Evolutionary conservation across 1,139 yeast species (phyloP).

Genomic region (Candida neerlandica): DNA sequence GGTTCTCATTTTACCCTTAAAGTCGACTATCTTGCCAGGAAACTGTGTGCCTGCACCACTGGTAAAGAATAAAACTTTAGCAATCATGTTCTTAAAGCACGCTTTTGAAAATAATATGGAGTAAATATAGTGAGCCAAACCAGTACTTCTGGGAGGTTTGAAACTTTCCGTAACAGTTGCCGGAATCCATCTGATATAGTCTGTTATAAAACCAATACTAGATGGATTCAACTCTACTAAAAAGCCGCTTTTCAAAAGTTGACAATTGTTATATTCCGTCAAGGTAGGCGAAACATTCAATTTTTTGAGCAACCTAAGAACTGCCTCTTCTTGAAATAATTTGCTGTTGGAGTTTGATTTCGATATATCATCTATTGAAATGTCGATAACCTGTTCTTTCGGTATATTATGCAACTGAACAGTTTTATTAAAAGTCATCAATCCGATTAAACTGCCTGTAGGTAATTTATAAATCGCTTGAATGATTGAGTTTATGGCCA

Average conservation of each 20-base stretch:
- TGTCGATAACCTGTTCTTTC: background rate
- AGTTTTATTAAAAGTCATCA: conserved; percentile 32
- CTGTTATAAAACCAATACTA: background rate
- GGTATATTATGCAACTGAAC: conserved; percentile 28
- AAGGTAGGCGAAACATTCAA: background rate
- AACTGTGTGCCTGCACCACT: conserved; percentile 39
- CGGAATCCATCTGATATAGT: conserved; percentile 21
- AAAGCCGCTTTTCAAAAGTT: background rate
- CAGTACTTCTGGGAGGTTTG: conserved; percentile 36
- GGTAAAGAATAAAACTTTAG: conserved; percentile 30
- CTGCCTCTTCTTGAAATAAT: conserved; percentile 1
- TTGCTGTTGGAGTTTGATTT: conserved; percentile 5
- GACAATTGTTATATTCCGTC: background rate
- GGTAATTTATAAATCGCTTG: conserved; percentile 25
- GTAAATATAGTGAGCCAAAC: conserved; percentile 32
- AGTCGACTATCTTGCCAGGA: conserved; percentile 37
- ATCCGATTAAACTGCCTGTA: conserved; percentile 23
- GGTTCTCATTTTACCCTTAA: conserved; percentile 27
- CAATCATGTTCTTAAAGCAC: conserved; percentile 25
- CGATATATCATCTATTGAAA: conserved; percentile 8
- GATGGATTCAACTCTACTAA: conserved; percentile 3
- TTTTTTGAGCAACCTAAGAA: background rate
- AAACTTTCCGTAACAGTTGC: conserved; percentile 30
- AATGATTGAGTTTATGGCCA: conserved; percentile 19
- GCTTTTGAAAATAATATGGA: conserved; percentile 23